phyloP scores from a whole-genome alignment of 2,329 filamentous ascomycete species.

The Huntiella moniliformis region DNA sequence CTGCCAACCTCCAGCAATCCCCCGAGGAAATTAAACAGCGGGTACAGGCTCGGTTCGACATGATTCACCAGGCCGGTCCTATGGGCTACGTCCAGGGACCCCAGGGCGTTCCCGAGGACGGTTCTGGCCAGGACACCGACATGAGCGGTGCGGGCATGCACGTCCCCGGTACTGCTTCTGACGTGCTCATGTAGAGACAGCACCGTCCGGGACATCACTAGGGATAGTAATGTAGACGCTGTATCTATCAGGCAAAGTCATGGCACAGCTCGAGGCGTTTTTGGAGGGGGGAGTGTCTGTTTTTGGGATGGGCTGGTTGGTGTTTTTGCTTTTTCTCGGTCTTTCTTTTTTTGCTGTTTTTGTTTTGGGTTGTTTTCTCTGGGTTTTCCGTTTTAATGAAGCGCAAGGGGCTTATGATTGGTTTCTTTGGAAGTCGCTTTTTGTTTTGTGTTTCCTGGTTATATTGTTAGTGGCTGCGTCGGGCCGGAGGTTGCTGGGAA shows the following conservation, averaged over 20 bases:
- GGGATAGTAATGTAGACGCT: background rate
- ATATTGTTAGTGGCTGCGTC: too few species aligned
- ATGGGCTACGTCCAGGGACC: constrained; percentile 1
- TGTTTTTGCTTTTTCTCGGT: constrained; percentile 1
- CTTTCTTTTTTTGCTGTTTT: background rate
- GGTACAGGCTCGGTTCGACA: constrained; percentile 8
- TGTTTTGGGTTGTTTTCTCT: background rate
- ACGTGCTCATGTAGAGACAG: background rate
- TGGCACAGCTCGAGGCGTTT: background rate
- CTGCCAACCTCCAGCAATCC: constrained; percentile 6
- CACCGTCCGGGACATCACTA: background rate
- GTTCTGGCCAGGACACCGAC: background rate
- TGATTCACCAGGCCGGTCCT: constrained; percentile 7
- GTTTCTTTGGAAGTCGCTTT: background rate
- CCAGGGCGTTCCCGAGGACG: background rate
- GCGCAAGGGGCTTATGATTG: background rate
- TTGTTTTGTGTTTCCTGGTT: constrained; percentile 1
- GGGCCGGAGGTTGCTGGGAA: too few species aligned
- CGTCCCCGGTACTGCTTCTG: background rate
- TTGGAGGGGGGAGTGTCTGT: background rate
- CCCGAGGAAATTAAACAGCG: constrained; percentile 8
- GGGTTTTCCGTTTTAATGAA: background rate
- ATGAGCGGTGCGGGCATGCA: constrained; percentile 1
- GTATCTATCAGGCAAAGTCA: background rate
- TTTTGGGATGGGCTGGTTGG: background rate